phyloP scores from a whole-genome alignment of 495 filamentous ascomycete genomes.

The Thermochaetoides thermophila region DNA sequence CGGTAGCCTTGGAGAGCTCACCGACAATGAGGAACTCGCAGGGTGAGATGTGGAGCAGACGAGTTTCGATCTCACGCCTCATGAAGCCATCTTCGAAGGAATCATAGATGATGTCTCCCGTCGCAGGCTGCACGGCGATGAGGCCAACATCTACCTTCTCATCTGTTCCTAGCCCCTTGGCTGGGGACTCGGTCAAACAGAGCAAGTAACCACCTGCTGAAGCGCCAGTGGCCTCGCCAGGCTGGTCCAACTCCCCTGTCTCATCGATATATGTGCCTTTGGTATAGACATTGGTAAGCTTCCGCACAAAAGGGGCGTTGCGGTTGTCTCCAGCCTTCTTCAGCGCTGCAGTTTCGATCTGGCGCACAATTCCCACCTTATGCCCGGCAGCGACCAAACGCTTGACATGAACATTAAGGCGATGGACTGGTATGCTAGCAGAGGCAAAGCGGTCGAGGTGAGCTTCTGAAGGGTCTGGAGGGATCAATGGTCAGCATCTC shows the following conservation, averaged over 20 bases:
- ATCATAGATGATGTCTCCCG: constrained; percentile 92
- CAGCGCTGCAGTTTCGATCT: constrained; percentile 94
- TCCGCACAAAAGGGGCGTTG: constrained; percentile 81
- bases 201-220: constrained; percentile 79
- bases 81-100: constrained; percentile 97
- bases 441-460: constrained; percentile 89
- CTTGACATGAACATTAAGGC: constrained; percentile 89
- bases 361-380: constrained; percentile 90
- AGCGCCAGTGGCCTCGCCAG: constrained; percentile 37
- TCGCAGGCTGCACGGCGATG: constrained; percentile 87
- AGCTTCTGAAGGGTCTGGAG: constrained; percentile 71
- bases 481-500: constrained; percentile 1
- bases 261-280: constrained; percentile 98
- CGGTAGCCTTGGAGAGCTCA: constrained; percentile 79
- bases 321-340: constrained; percentile 94
- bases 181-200: constrained; percentile 78
- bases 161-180: constrained; percentile 76
- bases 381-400: constrained; percentile 82
- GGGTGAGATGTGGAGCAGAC: constrained; percentile 84
- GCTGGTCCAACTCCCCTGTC: constrained; percentile 57
- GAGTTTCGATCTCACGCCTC: constrained; percentile 89
- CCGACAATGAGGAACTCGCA: constrained; percentile 96
- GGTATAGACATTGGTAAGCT: constrained; percentile 92
- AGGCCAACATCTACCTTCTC: constrained; percentile 90
- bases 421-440: constrained; percentile 85